Evolutionary conservation across 306 rosid species (phyloP).

Genomic region (Rubus parviflorus): DNA sequence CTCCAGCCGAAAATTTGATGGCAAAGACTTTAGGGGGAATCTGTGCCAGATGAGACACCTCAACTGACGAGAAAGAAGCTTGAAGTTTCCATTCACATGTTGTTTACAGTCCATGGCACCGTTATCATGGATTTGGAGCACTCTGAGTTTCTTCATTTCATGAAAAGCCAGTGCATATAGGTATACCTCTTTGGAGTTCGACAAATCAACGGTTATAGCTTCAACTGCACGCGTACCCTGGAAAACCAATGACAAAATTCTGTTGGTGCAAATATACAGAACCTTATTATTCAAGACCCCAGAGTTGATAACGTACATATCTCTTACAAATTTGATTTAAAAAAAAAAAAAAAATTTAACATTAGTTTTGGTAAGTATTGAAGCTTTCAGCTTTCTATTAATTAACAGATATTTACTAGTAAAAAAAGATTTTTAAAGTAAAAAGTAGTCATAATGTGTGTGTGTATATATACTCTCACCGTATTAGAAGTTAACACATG

Average conservation of each 20-base stretch:
- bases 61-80: too few species aligned
- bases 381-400: neutral
- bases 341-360: too few species aligned
- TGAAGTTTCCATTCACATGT: neutral
- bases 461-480: neutral
- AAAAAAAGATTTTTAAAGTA: too few species aligned
- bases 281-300: neutral
- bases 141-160: conserved; percentile 19
- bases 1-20: too few species aligned
- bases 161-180: conserved; percentile 26
- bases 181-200: neutral
- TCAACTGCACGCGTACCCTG: conserved; percentile 21
- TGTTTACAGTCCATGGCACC: neutral
- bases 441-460: neutral
- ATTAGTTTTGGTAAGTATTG: too few species aligned
- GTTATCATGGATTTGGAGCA: conserved; percentile 9
- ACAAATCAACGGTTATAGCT: conserved; percentile 5
- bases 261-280: neutral
- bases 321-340: too few species aligned
- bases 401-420: neutral
- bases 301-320: neutral
- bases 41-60: too few species aligned
- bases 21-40: too few species aligned
- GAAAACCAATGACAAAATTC: neutral
- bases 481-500: conserved; percentile 6